These are phyloP conservation scores for Colletotrichum endophyticum DNA, from an alignment of 2,329 filamentous ascomycete genomes.

Conservation along the genomic window DNA sequence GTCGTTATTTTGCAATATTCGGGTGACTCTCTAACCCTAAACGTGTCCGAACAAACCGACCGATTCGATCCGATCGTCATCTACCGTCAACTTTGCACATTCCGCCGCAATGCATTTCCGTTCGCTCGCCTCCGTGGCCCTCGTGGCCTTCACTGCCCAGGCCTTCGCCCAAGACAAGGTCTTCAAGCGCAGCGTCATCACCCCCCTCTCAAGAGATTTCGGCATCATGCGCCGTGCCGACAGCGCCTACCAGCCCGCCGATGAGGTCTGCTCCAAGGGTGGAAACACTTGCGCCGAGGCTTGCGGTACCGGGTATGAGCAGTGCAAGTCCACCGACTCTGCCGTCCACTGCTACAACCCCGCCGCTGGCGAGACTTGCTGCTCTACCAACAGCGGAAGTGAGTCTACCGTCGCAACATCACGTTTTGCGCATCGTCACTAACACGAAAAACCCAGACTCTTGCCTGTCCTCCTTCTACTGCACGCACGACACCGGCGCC, in stretches of 20 bases:
- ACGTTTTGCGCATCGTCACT: neutral
- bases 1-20: neutral
- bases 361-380: conserved; percentile 58
- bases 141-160: conserved; percentile 21
- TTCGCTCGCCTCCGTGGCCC: conserved; percentile 22
- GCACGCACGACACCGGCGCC: conserved; percentile 55
- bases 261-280: conserved; percentile 53
- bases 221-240: conserved; percentile 49
- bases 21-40: neutral
- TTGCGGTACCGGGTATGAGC: conserved; percentile 54
- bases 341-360: conserved; percentile 65
- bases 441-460: conserved; percentile 49
- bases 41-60: neutral
- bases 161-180: conserved; percentile 18
- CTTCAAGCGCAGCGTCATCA: conserved; percentile 41
- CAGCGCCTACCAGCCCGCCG: conserved; percentile 54
- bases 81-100: neutral
- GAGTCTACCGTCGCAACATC: conserved; percentile 32
- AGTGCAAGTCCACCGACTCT: conserved; percentile 54
- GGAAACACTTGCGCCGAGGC: conserved; percentile 56
- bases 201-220: conserved; percentile 31
- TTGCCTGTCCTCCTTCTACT: conserved; percentile 67
- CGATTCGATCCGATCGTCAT: neutral
- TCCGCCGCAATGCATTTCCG: conserved; percentile 21
- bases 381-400: conserved; percentile 62